Evolutionary conservation across 2,329 filamentous ascomycete species (phyloP).

Genomic region (Calonectria pauciramosa): DNA sequence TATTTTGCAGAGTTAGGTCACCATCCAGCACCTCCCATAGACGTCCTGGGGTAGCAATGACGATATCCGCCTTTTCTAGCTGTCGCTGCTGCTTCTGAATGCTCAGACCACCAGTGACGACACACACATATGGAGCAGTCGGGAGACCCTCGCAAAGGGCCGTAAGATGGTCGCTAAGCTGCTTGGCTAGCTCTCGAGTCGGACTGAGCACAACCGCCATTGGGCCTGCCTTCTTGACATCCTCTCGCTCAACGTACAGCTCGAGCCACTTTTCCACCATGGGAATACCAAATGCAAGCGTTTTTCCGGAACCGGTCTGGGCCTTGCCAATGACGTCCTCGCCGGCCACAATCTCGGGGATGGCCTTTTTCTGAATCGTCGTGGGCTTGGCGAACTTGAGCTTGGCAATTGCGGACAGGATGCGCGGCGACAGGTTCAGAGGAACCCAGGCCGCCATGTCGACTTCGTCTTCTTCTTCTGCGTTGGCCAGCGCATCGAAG

Average conservation of each 20-base stretch:
- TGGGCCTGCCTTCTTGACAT: constrained; percentile 58
- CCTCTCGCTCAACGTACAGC: constrained; percentile 52
- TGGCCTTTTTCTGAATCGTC: constrained; percentile 81
- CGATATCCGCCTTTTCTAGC: constrained; percentile 86
- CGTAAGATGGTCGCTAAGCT: constrained; percentile 86
- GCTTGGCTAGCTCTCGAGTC: constrained; percentile 93
- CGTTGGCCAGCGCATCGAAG: constrained; percentile 70
- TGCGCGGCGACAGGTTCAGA: constrained; percentile 79
- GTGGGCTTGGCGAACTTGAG: constrained; percentile 87
- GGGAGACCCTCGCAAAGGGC: constrained; percentile 76
- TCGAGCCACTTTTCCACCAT: constrained; percentile 88
- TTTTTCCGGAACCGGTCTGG: constrained; percentile 96
- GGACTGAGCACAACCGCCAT: constrained; percentile 89
- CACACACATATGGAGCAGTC: constrained; percentile 80
- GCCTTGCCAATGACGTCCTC: constrained; percentile 97
- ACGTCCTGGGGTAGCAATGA: constrained; percentile 93
- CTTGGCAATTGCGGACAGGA: constrained; percentile 81
- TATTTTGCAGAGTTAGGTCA: constrained; percentile 76
- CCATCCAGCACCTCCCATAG: constrained; percentile 94
- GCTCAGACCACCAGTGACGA: constrained; percentile 91
- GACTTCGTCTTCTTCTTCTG: constrained; percentile 68
- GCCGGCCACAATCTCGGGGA: constrained; percentile 85
- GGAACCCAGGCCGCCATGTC: constrained; percentile 84
- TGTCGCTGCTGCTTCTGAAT: constrained; percentile 95
- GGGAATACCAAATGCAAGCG: constrained; percentile 92